Conservation (phyloP, 352 stramenopile species). For the Lagenidium sp. region DNA sequence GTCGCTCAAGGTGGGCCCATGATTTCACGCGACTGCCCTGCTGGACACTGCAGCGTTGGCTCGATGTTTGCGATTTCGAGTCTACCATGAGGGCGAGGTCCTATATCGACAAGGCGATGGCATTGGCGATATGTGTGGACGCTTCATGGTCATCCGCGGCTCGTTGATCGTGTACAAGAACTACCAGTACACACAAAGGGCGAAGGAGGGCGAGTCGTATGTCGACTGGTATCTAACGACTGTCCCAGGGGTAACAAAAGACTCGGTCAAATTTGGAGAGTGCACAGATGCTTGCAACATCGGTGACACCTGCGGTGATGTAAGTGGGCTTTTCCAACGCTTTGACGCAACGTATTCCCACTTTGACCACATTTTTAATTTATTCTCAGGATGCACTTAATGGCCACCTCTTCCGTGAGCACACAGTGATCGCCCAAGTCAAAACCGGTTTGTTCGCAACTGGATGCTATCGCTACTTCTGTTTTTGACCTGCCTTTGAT, state of each 20-base stretch:
- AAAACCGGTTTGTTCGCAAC: constrained; percentile 31
- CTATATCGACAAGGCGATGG: constrained; percentile 28
- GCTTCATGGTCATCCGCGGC: constrained; percentile 30
- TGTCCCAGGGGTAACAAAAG: not conserved
- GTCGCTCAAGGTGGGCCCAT: not conserved
- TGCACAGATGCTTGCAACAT: constrained; percentile 24
- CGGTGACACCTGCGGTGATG: constrained; percentile 30
- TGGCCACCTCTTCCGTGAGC: constrained; percentile 21
- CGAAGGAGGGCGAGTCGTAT: constrained; percentile 20
- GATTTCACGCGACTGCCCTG: too few relatives aligned
- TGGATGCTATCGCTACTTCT: too few relatives aligned
- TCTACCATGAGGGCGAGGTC: constrained; percentile 29
- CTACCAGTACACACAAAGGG: constrained; percentile 6
- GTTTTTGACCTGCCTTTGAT: too few relatives aligned
- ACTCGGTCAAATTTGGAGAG: constrained; percentile 22
- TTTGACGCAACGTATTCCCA: not conserved
- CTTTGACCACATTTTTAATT: not conserved
- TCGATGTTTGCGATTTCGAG: constrained; percentile 20
- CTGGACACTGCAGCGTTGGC: constrained; percentile 18
- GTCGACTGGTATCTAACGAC: constrained; percentile 14
- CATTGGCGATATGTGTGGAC: constrained; percentile 23
- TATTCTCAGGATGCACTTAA: constrained; percentile 22
- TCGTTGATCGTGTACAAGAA: constrained; percentile 35
- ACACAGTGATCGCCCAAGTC: constrained; percentile 27
- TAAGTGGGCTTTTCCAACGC: constrained; percentile 5